Base-by-base conservation (phyloP, 208 protist species). In the Balamuthia mandrillaris region DNA sequence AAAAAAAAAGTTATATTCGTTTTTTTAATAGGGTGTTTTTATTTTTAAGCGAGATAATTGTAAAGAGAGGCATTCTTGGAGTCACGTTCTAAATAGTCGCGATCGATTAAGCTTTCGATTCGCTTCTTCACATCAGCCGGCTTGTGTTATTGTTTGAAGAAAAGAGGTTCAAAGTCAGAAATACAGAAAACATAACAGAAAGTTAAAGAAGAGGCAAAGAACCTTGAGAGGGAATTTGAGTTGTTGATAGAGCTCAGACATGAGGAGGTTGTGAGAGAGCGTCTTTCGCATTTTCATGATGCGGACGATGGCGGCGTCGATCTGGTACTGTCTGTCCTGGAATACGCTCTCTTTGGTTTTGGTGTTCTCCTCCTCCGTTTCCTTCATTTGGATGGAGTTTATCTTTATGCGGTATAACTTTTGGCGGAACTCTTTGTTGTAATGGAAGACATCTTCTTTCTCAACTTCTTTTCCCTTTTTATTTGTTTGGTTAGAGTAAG, bases 101-200 rank as follows among this genome's bases (percentile, higher is more conserved):
- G 94, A 24, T 98, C 96, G 66, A 98, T 96, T 52, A 99, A 87
- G 51, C 87, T 92, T 78, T 98, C 96, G 7, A 98, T 95, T 6
- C 94, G 79, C 84, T 96, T 96, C 91, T 99, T 99, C 31, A 98
- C 39, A 35, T 92, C 88, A 4, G 87, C 79, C 29, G 89, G 84
- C 66, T 87, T 33, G 3, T n/a, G 16, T 31, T 51, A 35, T 14
- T 9, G 42, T n/a, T 4, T 63, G 45, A 45, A 16, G 63, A 68
- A 27, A 10, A 29, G 10, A 29, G 24, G 29, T 5, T 21, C 7
- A 29, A 42, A 29, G 31, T 27, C 24, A 84, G 6, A 81, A 60
- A 9, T 41, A 37, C 0, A 65, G 24, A 7, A 33, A 1, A 24
- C 31, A 65, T 12, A 12, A 65, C 58, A 35, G 1, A 27, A 0